Percentiles rank a stretch among this genome's conserved stretches.
phyloP scores from a whole-genome alignment of 148 eudicot species.

The Fallopia convolvulus region DNA sequence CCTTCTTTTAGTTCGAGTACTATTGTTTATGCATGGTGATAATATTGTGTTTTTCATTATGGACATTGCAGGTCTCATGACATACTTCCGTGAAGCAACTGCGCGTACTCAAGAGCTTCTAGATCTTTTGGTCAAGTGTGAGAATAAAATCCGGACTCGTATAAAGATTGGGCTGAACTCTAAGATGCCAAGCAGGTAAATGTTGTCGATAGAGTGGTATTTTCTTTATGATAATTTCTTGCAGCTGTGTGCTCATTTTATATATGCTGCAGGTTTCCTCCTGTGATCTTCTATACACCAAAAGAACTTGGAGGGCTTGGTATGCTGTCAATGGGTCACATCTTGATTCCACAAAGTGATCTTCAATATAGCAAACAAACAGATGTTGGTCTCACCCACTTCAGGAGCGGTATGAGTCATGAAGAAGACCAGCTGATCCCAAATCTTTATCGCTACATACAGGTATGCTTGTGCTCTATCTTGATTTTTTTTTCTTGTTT shows the following conservation, averaged over 20 bases:
- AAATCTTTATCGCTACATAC: slow-evolving; percentile 92
- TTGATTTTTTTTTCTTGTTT: neutral
- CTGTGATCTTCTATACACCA: slow-evolving; percentile 84
- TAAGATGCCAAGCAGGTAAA: slow-evolving; percentile 86
- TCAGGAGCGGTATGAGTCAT: slow-evolving; percentile 99
- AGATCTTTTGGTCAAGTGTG: slow-evolving; percentile 91
- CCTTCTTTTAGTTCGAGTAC: neutral
- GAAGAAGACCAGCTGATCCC: slow-evolving; percentile 99
- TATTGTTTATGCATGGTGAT: slow-evolving; percentile 9
- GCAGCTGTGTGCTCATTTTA: neutral
- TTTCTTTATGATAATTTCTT: neutral
- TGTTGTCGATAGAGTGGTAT: neutral
- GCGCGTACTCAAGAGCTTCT: slow-evolving; percentile 92
- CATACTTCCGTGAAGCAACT: slow-evolving; percentile 98
- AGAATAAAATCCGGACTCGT: slow-evolving; percentile 94
- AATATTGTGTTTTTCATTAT: slow-evolving; percentile 10
- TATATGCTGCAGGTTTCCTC: slow-evolving; percentile 41
- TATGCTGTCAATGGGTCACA: slow-evolving; percentile 98
- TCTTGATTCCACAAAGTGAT: slow-evolving; percentile 96
- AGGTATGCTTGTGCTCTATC: slow-evolving; percentile 26
- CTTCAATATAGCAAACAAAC: slow-evolving; percentile 97
- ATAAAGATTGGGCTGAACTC: slow-evolving; percentile 96
- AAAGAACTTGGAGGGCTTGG: slow-evolving; percentile 99
- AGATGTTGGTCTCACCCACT: slow-evolving; percentile 97
- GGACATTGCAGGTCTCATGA: slow-evolving; percentile 61